Conservation (phyloP, 768 basidiomycete genomes). For the Russula brevipes region DNA sequence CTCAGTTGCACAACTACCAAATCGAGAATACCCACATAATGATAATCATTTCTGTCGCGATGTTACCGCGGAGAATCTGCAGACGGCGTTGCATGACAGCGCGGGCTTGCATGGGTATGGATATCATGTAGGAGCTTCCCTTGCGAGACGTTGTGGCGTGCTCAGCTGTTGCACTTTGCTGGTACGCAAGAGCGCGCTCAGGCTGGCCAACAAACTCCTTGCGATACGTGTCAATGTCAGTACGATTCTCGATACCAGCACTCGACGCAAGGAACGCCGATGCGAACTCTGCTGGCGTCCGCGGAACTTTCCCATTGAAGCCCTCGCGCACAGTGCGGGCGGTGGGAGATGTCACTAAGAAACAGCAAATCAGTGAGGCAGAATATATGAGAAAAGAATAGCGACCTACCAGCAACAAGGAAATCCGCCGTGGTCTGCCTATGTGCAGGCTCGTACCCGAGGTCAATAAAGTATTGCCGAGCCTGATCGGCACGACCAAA, state of each 20-base stretch:
- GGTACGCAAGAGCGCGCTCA: slow-evolving; percentile 41
- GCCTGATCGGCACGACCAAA: slow-evolving; percentile 65
- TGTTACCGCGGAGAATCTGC: slow-evolving; percentile 34
- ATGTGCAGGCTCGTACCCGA: slow-evolving; percentile 52
- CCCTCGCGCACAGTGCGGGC: slow-evolving; percentile 48
- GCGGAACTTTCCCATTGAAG: slow-evolving; percentile 40
- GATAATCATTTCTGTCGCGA: slow-evolving; percentile 31
- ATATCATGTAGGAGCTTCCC: slow-evolving; percentile 36
- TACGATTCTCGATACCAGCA: slow-evolving; percentile 39
- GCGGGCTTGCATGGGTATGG: slow-evolving; percentile 35
- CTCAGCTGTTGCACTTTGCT: slow-evolving; percentile 45
- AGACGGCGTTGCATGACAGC: slow-evolving; percentile 35
- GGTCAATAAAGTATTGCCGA: slow-evolving; percentile 63
- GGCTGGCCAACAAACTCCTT: slow-evolving; percentile 41
- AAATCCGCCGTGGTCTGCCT: slow-evolving; percentile 60
- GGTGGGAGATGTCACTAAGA: slow-evolving; percentile 52
- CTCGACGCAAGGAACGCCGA: slow-evolving; percentile 34
- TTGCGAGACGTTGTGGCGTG: slow-evolving; percentile 43
- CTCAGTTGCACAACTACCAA: too few species aligned
- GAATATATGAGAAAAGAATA: neutral
- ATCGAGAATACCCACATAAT: slow-evolving; percentile 24
- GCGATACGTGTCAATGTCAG: slow-evolving; percentile 45
- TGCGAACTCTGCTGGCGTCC: slow-evolving; percentile 54
- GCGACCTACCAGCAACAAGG: slow-evolving; percentile 40
- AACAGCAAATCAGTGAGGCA: neutral